A percentile compares a stretch with the other conserved stretches of the same genome.
Evolutionary conservation across 1,139 yeast species (phyloP).

Genomic region (Debaryomyces robertsiae): DNA sequence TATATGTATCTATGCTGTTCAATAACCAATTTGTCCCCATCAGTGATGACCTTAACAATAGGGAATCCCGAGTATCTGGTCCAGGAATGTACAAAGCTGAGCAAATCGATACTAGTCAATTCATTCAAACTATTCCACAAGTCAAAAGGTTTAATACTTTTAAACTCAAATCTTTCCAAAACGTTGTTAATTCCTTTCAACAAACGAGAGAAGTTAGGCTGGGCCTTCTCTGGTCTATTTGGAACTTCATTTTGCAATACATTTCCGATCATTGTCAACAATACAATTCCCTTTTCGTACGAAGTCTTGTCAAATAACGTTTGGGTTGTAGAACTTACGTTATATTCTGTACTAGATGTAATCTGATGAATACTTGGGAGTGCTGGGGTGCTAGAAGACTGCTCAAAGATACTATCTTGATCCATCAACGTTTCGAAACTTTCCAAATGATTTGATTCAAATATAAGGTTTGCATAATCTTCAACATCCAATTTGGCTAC

Average conservation of each 20-base stretch:
- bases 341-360: slow-evolving; percentile 22
- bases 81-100: slow-evolving; percentile 59
- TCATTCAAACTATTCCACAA: slow-evolving; percentile 52
- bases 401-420: slow-evolving; percentile 37
- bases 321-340: slow-evolving; percentile 42
- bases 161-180: slow-evolving; percentile 36
- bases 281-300: slow-evolving; percentile 66
- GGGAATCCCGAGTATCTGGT: slow-evolving; percentile 61
- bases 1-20: slow-evolving; percentile 56
- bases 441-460: slow-evolving; percentile 34
- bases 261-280: slow-evolving; percentile 58
- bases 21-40: slow-evolving; percentile 33
- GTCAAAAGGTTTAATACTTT: slow-evolving; percentile 54
- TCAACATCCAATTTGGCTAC: slow-evolving; percentile 29
- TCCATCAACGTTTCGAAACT: slow-evolving; percentile 45
- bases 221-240: slow-evolving; percentile 11
- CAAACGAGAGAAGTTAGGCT: slow-evolving; percentile 28
- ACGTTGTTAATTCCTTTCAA: slow-evolving; percentile 45
- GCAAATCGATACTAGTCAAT: slow-evolving; percentile 33
- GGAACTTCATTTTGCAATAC: slow-evolving; percentile 38
- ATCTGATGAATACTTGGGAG: slow-evolving; percentile 30
- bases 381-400: slow-evolving; percentile 27
- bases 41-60: slow-evolving; percentile 40
- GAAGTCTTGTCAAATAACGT: slow-evolving; percentile 52
- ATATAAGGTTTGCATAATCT: slow-evolving; percentile 20